Base-by-base conservation (phyloP, 176 grass and related monocot species). In the Paspalum notatum region DNA sequence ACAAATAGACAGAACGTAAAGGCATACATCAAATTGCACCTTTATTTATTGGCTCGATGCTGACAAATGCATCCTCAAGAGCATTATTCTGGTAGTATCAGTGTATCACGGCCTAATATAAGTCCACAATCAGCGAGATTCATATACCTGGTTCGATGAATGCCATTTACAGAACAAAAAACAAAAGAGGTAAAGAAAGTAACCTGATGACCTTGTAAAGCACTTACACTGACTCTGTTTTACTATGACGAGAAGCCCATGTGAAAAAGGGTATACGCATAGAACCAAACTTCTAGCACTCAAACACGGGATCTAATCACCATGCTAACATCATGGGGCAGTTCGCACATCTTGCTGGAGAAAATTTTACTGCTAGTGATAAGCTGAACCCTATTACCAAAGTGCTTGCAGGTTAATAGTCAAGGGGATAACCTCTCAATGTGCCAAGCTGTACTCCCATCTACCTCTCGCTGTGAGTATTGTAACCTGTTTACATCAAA, bases 401-500 rank as follows among this genome's bases (percentile, higher is more conserved):
- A 82, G 54, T 67, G 72, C 65, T 85, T 68, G 11, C 78, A 80
- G 73, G 11, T 72, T 77, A 81, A 58, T 26, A 64, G 66, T 85
- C 83, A 89, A 78, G 92, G 92, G 26, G 86, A 78, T 82, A 95
- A 90, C 88, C 96, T 95, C 75, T 90, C 86, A 40, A 91, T 89
- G 58, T 85, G 79, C 96, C 96, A 93, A 27, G 39, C 75, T 86
- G 80, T 69, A 24, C 76, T 73, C 68, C 77, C 83, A 82, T 88
- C 87, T 49, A 82, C 79, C 49, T 86, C 84, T 81, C 51, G 60
- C 21, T 65, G 59, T 32, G 84, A 85, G 75, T 93, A 95, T 50
- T 89, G 90, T 21, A 98, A 37, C 76, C 95, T 95, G 81, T 51
- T 74, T 62, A 68, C 32, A 47, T 62, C 25, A 53, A 79, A 54